A percentile compares a stretch with the other conserved stretches of the same genome.
Evolutionary conservation across 352 stramenopile genomes (phyloP).

Genomic region (Phytophthora brassicae): DNA sequence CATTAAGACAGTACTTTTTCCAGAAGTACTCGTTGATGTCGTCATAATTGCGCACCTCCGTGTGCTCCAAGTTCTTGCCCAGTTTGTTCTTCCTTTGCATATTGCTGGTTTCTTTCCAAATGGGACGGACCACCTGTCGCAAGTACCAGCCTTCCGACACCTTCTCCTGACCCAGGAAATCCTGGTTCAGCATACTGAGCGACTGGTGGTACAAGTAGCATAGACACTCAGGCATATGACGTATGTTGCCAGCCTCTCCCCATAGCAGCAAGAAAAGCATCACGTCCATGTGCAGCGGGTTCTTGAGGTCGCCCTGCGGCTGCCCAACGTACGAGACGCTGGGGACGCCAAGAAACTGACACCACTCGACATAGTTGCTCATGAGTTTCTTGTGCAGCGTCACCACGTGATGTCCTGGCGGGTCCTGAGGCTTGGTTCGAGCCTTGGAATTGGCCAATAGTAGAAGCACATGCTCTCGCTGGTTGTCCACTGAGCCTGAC

Average conservation of each 20-base stretch:
- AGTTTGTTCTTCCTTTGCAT: slow-evolving; percentile 68
- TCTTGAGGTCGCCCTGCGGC: slow-evolving; percentile 55
- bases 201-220: slow-evolving; percentile 95
- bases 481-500: slow-evolving; percentile 67
- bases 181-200: slow-evolving; percentile 52
- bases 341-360: slow-evolving; percentile 46
- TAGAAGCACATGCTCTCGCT: slow-evolving; percentile 75
- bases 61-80: slow-evolving; percentile 68
- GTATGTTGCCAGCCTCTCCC: slow-evolving; percentile 95
- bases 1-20: slow-evolving; percentile 65
- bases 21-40: slow-evolving; percentile 85
- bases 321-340: slow-evolving; percentile 40
- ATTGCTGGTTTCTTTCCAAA: slow-evolving; percentile 66
- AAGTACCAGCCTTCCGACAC: slow-evolving; percentile 59
- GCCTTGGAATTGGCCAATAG: slow-evolving; percentile 73
- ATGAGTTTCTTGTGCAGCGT: slow-evolving; percentile 65
- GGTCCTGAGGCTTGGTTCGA: slow-evolving; percentile 48
- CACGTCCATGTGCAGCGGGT: slow-evolving; percentile 87
- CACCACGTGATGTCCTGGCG: slow-evolving; percentile 47
- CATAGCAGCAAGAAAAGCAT: slow-evolving; percentile 96
- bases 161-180: slow-evolving; percentile 54
- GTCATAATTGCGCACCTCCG: slow-evolving; percentile 75
- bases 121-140: slow-evolving; percentile 49
- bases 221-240: slow-evolving; percentile 96
- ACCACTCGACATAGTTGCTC: slow-evolving; percentile 70